A percentile compares a stretch with the other conserved stretches of the same genome.
These are phyloP conservation scores for Verticillium tricorpus DNA, from an alignment of 2,329 filamentous ascomycete genomes.

Conservation along the genomic window DNA sequence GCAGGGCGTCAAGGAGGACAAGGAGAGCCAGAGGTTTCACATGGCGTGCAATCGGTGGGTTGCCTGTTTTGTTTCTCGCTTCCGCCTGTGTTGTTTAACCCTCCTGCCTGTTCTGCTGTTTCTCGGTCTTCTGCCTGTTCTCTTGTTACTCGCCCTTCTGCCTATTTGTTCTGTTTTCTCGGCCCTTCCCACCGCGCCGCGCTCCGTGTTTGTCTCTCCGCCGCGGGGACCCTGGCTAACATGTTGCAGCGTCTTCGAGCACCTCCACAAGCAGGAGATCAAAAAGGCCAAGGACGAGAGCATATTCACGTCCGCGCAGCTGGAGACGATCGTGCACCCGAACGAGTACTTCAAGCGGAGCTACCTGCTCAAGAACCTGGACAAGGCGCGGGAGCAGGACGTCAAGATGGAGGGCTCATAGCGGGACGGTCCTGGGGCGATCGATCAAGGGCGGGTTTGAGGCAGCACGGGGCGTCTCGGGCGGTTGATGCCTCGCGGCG, in stretches of 20 bases:
- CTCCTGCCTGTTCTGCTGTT: neutral
- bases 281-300: conserved; percentile 72
- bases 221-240: conserved; percentile 1
- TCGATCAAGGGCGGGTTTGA: no score
- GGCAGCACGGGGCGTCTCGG: no score
- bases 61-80: neutral
- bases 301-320: conserved; percentile 66
- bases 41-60: conserved; percentile 86
- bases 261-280: conserved; percentile 73
- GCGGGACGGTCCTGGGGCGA: neutral
- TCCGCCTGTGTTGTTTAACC: neutral
- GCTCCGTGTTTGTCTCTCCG: no score
- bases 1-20: conserved; percentile 80
- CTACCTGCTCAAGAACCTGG: conserved; percentile 80
- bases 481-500: no score
- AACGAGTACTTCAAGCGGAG: conserved; percentile 98
- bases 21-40: conserved; percentile 83
- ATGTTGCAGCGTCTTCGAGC: conserved; percentile 71
- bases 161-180: neutral
- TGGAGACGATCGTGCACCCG: conserved; percentile 94
- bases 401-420: conserved; percentile 50
- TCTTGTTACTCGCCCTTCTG: neutral
- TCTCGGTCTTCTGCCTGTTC: neutral
- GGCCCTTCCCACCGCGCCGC: no score
- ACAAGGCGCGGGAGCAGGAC: conserved; percentile 42